Evolutionary conservation across 306 rosid species (phyloP).

Genomic region (Fragaria vesca): DNA sequence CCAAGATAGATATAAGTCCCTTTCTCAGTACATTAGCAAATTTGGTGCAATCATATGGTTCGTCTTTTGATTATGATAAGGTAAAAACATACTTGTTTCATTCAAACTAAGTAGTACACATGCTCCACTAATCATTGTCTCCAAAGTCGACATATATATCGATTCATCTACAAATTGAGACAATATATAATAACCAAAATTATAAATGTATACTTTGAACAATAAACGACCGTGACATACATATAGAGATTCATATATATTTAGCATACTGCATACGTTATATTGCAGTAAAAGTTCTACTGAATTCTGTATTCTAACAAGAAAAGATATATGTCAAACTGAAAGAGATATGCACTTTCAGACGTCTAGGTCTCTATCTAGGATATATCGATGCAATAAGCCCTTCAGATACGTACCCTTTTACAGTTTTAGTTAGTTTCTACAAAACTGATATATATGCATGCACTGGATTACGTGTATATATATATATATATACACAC

Average conservation of each 20-base stretch:
- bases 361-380: neutral
- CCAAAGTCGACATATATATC: neutral
- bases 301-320: neutral
- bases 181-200: too few relatives aligned
- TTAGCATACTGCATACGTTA: neutral
- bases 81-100: neutral
- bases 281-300: neutral
- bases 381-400: neutral
- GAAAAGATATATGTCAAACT: neutral
- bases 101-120: neutral
- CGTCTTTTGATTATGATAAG: neutral
- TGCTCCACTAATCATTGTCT: neutral
- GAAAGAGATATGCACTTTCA: neutral
- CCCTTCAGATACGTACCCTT: too few relatives aligned
- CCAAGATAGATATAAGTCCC: neutral
- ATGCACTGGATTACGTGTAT: neutral
- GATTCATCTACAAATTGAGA: neutral
- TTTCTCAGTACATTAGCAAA: conserved; percentile 1
- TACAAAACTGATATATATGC: neutral
- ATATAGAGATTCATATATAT: neutral
- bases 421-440: neutral
- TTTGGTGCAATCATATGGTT: neutral
- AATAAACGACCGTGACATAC: neutral
- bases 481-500: too few relatives aligned
- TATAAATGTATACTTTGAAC: neutral